Base-by-base conservation (phyloP, 345 rosid genomes). In the Angophora floribunda region DNA sequence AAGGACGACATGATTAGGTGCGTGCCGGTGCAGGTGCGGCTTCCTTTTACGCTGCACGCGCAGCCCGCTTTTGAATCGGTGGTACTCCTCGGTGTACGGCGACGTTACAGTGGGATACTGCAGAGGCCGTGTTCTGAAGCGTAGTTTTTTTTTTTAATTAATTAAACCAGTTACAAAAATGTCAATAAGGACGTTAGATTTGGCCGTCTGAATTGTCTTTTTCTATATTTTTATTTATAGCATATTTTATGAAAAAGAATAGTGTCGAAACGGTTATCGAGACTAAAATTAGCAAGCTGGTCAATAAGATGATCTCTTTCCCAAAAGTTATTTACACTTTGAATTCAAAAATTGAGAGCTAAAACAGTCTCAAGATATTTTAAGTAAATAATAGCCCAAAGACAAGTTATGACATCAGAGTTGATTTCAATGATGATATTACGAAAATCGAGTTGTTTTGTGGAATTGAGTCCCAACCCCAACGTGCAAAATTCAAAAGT, bases 231-330 rank as follows among this genome's bases (percentile, higher is more conserved):
- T 5, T 11, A 1, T 59, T 24, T 59, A 5, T 10, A 24, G 51
- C 51, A 50, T 50, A 10, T 50, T 50, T 50, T 50, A 52, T 14
- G 6, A 15, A 6, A 52, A 52, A 52, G 4, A 36, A 36, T 36
- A 19, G 9, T 65, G 3, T 15, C 41, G 2, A 15, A 0, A 15
- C 0, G 7, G 21, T 67, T 30, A 3, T 67, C 0, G 1, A 30
- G 4, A 1, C 1, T 67, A 15, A 65, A 16, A 67, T 30, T 32
- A 15, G 1, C 44, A 30, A 67, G 44, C 9, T 2, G 4, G 5
- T 30, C 2, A 2, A 6, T 1, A 8, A 8, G 0, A 0, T 7
- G 22, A 67, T 67, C 32, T 14, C 10, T 2, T 67, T 67, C 9
- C 21, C 1, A 14, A 63, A 63, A n/a, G 19, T 61, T 61, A 26